Evolutionary conservation across 1,284 basidiomycete species (phyloP), one percentile per base, ranked within the genome.

Genomic region (Leucoagaricus sp.): DNA sequence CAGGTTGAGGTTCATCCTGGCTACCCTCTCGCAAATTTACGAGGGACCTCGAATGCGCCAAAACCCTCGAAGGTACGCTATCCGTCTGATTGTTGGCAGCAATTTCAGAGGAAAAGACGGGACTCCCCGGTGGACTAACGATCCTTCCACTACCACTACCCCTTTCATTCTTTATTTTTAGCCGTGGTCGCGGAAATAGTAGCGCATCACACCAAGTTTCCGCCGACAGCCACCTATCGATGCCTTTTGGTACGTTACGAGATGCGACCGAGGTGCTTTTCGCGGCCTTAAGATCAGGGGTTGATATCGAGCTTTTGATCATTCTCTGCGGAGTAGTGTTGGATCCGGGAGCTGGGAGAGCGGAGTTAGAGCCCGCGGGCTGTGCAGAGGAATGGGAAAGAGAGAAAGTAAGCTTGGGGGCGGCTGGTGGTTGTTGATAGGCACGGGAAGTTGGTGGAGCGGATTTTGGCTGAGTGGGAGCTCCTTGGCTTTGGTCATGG

Each of bases 201-300:
- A 91, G 62, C 1, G 88, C 89, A 62, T 90, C 87, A 69, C 89
- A 91, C 87, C 89, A 89, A 9, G 86, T 85, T 70, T 91, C 87
- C 0, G 87, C 81, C 1, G 84, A 81, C 1, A 90, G 64, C 86
- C 86, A 89, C 6, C 83, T 74, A 36, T 88, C 85, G 60, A 75
- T 82, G 19, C 73, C 71, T 66, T 73, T 80, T 21, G 54, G 46
- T 19, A 55, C 13, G 6, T 23, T 42, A 26, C 54, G 54, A 19
- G 47, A 26, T 21, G 29, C 15, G 41, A 21, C 41, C 21, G 15
- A 26, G 19, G 26, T 34, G 21, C 12, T 13, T 17, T 46, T 54
- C 29, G 41, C 29, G 13, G 52, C 12, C n/a, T 44, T 33, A 2
- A 91, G 72, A 65, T 90, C 82, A 19, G 87, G 87, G 6, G 84